Evolutionary conservation across 1,139 yeast species (phyloP).

Genomic region (Groenewaldozyma sp.): DNA sequence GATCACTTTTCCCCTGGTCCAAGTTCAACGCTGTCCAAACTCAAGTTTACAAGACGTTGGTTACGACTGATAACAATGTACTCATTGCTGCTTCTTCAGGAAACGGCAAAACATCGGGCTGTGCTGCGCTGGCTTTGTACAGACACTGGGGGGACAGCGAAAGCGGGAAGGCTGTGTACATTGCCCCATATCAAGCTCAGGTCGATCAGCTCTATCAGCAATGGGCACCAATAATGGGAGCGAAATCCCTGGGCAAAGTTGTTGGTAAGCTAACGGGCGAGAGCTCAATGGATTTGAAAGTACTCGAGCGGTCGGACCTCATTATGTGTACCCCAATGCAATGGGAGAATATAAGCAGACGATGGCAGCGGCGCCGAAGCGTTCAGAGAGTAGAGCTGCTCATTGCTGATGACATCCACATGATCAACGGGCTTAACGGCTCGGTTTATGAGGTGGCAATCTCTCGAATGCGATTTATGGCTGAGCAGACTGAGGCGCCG

Average conservation of each 20-base stretch:
- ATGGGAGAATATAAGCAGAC: slow-evolving; percentile 60
- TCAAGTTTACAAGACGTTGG: slow-evolving; percentile 54
- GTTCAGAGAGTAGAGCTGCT: slow-evolving; percentile 59
- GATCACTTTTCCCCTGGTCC: slow-evolving; percentile 32
- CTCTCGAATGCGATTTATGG: slow-evolving; percentile 62
- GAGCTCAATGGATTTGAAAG: slow-evolving; percentile 41
- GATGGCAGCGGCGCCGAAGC: slow-evolving; percentile 61
- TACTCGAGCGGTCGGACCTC: slow-evolving; percentile 52
- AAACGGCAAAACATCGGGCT: slow-evolving; percentile 53
- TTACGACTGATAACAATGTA: slow-evolving; percentile 47
- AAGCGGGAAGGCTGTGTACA: slow-evolving; percentile 53
- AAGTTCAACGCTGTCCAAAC: slow-evolving; percentile 66
- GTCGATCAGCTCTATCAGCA: slow-evolving; percentile 35
- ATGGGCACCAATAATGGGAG: slow-evolving; percentile 47
- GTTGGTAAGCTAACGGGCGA: slow-evolving; percentile 61
- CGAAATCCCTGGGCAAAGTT: slow-evolving; percentile 22
- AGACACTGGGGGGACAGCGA: slow-evolving; percentile 55
- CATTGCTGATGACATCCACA: slow-evolving; percentile 71
- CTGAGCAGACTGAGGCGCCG: slow-evolving; percentile 47
- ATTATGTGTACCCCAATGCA: slow-evolving; percentile 74
- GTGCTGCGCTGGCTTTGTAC: slow-evolving; percentile 67
- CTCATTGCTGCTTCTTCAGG: slow-evolving; percentile 71
- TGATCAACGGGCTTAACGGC: slow-evolving; percentile 50
- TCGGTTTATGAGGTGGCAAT: slow-evolving; percentile 58
- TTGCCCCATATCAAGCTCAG: slow-evolving; percentile 51